Evolutionary conservation across 129 eudicot genomes (phyloP), one percentile per base, ranked within the genome.

Genomic region (Chrysanthemum seticuspe): DNA sequence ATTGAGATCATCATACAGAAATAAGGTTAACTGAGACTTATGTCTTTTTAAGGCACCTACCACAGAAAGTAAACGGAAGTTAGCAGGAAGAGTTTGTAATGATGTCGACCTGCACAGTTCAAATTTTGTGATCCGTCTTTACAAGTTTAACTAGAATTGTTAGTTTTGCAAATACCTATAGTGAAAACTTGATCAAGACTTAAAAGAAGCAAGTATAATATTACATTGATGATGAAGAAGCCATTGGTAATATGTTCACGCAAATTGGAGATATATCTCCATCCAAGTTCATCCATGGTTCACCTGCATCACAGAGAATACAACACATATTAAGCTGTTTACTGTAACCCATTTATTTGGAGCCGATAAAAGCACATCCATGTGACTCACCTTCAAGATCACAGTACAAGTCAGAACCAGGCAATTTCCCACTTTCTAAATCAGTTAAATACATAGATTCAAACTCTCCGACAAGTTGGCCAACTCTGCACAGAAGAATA

Each of bases 251-350:
- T 77, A 87, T 82, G 77, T 90, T 90, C 79, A 90, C 60, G 76
- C 91, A 85, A 31, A 90, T 73, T 54, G 97, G 97, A 83, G 97
- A 90, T 72, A 90, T 83, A 73, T 83, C 91, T 63, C 97, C 97
- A 82, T 90, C 95, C 80, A 90, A 77, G 77, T 90, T 90, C 97
- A 90, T 90, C 97, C 97, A 90, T 69, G 85, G 78, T 78, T 90
- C 91, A 49, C 97, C 97, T 90, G 80, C 83, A 55, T 51, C 12
- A 77, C 67, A 56, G 11, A 5, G 67, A 59, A 60, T 40, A 6
- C 34, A 40, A 40, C 15, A 74, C 49, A 45, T 47, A 62, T 52
- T 44, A 10, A 71, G 44, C 60, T 59, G 54, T 63, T 71, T 54
- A 21, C 25, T 64, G 18, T 29, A 59, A 60, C 19, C 50, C 34